Base-by-base conservation (phyloP, 352 stramenopile genomes). In the Pythium graminicola region DNA sequence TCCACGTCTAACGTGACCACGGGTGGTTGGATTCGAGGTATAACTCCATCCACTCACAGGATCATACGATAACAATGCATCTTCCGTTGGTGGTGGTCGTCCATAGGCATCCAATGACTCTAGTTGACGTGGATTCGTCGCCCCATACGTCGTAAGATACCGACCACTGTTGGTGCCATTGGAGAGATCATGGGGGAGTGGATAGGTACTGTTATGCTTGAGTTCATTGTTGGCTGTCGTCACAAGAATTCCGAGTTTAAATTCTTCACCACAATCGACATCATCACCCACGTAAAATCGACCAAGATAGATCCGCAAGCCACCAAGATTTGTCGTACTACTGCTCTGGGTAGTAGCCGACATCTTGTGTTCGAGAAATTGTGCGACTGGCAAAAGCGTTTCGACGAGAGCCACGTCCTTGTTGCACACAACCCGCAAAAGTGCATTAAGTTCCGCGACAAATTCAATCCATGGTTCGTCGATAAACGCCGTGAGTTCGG, bases 381-480 rank as follows among this genome's bases (percentile, higher is more conserved):
- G 61, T 1, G 79, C 74, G 10, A 86, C 79, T 22, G 75, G 74
- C 39, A 83, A 57, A 2, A 90, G 70, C 22, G 75, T 79, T 46
- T 84, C 67, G 11, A 86, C 67, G 11, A 85, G 50, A 8, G 54
- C 67, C 47, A 58, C 53, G 53, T 80, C 69, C 24, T 86, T 62
- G n/a, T 74, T 71, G 33, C 80, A 65, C 16, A 92, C 79, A 11
- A 88, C 67, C 4, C 81, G 78, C 28, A 92, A 54, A 6, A 92
- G 45, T 32, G 81, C 76, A 45, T 92, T 92, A 1, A 92, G 59
- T 47, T 92, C 81, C 0, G 78, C 79, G 35, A 92, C 80, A 56
- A 92, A 85, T 66, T 89, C 75, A 59, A 92, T 79, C 79, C 78
- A 92, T 39, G 73, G 76, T 26, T 89, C 81, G 48, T 92, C 81